Evolutionary conservation across 2,329 filamentous ascomycete genomes (phyloP), one percentile per base, ranked within the genome.

Genomic region (Aureobasidium mangrovei): DNA sequence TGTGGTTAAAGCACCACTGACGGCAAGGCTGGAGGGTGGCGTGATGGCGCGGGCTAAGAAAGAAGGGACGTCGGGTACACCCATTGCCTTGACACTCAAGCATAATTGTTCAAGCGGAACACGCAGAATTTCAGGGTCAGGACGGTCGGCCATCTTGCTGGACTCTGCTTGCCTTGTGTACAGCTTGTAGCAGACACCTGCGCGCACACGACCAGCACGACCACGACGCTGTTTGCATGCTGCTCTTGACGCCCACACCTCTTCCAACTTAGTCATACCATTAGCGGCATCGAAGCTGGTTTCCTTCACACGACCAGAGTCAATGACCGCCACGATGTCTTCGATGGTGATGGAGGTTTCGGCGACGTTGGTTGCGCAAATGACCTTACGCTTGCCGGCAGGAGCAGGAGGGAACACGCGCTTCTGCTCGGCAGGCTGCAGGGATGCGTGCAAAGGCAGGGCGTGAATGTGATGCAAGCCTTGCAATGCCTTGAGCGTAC

Each of bases 311-410:
- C 89, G 84, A 29, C 93, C 93, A 8, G 86, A 93, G 67, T 98
- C 93, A 59, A 98, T 91, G 43, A 98, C 93, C 2, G 88, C 91
- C 2, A 97, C 87, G 52, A 98, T 88, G 65, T 98, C 93, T 65
- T 96, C 91, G 57, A 98, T 98, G 0, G 93, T 98, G 67, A 98
- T 97, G 2, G 93, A 97, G 0, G 93, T 98, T 69, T 98, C 93
- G 2, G 93, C 93, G 2, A 98, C 91, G 64, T 98, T 98, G 42
- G 93, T 98, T 1, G 93, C 88, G 5, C 91, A 88, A 33, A 98
- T 87, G 9, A 98, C 82, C 70, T 98, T 98, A 35, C 93, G 80
- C 70, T 88, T 91, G 0, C 90, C 90, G 2, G 73, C 68, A 0
- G 91, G 91, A 4, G 93, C 74, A 10, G 77, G 77, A 29, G 81